A percentile compares a stretch with the other conserved stretches of the same genome.
Evolutionary conservation across 495 filamentous ascomycete genomes (phyloP).

Genomic region (Aspergillus campestris): DNA sequence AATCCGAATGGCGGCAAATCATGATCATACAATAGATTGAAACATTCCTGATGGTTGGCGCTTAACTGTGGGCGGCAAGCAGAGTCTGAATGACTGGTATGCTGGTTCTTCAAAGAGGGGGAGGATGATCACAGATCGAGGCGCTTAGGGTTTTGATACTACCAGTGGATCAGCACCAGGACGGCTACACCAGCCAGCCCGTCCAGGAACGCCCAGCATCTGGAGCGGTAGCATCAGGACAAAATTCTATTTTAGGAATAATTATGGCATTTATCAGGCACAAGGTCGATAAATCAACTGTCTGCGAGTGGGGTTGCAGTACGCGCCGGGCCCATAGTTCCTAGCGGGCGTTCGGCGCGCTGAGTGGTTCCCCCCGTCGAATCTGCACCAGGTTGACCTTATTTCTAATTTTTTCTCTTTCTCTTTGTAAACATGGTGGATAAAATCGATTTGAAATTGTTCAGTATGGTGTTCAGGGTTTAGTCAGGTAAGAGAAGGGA

Average conservation of each 20-base stretch:
- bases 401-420: slow-evolving; percentile 1
- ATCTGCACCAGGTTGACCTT: slow-evolving; percentile 8
- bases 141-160: slow-evolving; percentile 12
- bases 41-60: too few species aligned
- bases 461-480: too few species aligned
- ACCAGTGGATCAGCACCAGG: slow-evolving; percentile 5
- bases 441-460: slow-evolving; percentile 2
- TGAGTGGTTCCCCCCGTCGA: slow-evolving; percentile 14
- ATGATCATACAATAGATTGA: too few species aligned
- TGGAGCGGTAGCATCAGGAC: slow-evolving; percentile 7
- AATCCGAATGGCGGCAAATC: background rate
- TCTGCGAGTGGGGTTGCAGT: slow-evolving; percentile 14
- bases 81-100: slow-evolving; percentile 2
- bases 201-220: background rate
- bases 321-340: slow-evolving; percentile 18
- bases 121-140: slow-evolving; percentile 4
- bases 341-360: slow-evolving; percentile 16
- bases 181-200: background rate
- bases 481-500: too few species aligned
- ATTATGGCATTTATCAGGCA: background rate
- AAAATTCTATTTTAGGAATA: slow-evolving; percentile 16
- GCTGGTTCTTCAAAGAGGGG: slow-evolving; percentile 3
- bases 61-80: slow-evolving; percentile 15
- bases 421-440: background rate
- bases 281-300: slow-evolving; percentile 1